Percentiles rank a stretch among this genome's conserved stretches.
phyloP scores from a whole-genome alignment of 2,329 filamentous ascomycete species.

The Septoria petroselini region DNA sequence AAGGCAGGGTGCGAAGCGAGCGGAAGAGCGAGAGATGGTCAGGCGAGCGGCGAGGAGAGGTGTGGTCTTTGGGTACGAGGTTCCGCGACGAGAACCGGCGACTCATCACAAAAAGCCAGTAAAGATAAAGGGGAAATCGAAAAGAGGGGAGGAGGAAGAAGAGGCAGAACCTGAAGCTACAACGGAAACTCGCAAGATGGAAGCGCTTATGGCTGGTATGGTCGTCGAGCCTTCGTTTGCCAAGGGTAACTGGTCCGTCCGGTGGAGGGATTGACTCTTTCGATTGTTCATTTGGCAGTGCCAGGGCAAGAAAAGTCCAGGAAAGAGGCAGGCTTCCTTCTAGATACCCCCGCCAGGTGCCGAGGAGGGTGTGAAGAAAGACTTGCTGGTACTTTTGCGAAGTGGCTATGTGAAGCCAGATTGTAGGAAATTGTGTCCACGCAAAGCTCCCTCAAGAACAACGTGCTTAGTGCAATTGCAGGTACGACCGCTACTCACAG shows the following conservation, averaged over 20 bases:
- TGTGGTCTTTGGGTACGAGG: slow-evolving; percentile 54
- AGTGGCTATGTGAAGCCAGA: too few species aligned
- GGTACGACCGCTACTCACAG: too few species aligned
- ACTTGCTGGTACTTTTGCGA: too few species aligned
- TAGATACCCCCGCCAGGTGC: too few species aligned
- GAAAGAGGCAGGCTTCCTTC: too few species aligned
- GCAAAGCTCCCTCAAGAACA: too few species aligned
- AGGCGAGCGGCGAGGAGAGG: slow-evolving; percentile 61
- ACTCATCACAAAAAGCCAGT: slow-evolving; percentile 16
- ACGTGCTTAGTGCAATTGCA: too few species aligned
- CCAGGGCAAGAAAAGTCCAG: too few species aligned
- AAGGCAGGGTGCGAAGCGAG: slow-evolving; percentile 48
- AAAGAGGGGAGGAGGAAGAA: slow-evolving; percentile 20
- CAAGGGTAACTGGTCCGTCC: slow-evolving; percentile 59
- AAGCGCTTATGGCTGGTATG: slow-evolving; percentile 57
- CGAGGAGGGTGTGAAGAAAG: too few species aligned
- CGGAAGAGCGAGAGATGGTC: slow-evolving; percentile 57
- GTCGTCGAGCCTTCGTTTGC: slow-evolving; percentile 61
- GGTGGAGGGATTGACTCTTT: slow-evolving; percentile 56
- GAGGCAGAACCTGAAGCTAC: slow-evolving; percentile 20
- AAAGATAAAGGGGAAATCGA: slow-evolving; percentile 23
- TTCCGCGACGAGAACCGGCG: slow-evolving; percentile 20
- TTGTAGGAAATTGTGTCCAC: too few species aligned
- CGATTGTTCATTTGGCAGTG: too few species aligned
- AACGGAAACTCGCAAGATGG: slow-evolving; percentile 47